Evolutionary conservation across 2,329 filamentous ascomycete species (phyloP).

Genomic region (Venturia effusa): DNA sequence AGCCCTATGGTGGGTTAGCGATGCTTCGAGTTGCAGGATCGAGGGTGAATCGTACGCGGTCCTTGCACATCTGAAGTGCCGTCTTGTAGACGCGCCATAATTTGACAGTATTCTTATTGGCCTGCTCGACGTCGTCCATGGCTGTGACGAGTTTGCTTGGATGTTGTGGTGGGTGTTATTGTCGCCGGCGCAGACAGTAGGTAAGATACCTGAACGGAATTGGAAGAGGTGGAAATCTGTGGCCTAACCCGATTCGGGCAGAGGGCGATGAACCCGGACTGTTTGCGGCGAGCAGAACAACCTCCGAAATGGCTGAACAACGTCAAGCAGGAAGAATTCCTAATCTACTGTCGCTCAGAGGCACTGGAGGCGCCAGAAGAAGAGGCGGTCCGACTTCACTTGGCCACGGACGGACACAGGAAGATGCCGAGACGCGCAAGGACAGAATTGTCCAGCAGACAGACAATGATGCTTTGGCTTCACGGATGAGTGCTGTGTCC

Average conservation of each 20-base stretch:
- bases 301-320: constrained; percentile 6
- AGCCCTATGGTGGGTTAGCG: constrained; percentile 53
- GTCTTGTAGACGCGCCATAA: constrained; percentile 94
- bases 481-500: constrained; percentile 77
- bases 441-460: constrained; percentile 78
- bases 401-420: constrained; percentile 17
- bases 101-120: constrained; percentile 41
- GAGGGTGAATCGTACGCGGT: constrained; percentile 54
- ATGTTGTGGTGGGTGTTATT: not conserved
- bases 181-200: not conserved
- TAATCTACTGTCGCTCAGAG: constrained; percentile 26
- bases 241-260: not conserved
- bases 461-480: constrained; percentile 83
- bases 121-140: constrained; percentile 16
- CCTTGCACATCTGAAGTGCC: constrained; percentile 86
- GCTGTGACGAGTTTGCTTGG: not conserved
- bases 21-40: constrained; percentile 14
- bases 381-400: constrained; percentile 16
- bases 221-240: not conserved
- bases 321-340: not conserved
- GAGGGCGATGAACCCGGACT: not conserved
- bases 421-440: constrained; percentile 29
- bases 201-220: not conserved
- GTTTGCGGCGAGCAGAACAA: not conserved
- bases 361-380: constrained; percentile 33